Base-by-base conservation (phyloP, 2,329 filamentous ascomycete species). In the Escovopsis sp. region DNA sequence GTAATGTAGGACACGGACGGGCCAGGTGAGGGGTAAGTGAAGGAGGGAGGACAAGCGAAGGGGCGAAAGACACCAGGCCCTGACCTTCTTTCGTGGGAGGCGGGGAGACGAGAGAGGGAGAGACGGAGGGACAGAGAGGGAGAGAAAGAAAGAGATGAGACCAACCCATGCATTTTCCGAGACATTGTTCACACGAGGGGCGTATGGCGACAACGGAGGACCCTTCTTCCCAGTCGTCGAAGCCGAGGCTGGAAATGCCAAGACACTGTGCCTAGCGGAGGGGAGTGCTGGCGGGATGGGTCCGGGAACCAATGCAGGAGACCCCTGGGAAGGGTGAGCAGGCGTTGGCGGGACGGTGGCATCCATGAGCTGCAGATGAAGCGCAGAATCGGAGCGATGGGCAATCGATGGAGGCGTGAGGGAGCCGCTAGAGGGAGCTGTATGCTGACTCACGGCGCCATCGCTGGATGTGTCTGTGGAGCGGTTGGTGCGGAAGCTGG, bases 151-250 rank as follows among this genome's bases (percentile, higher is more conserved):
- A 25, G 14, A 11, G 24, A 25, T n/a, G 47, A 46, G 39, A 67
- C 79, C 53, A 73, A 93, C 87, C 83, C 86, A 94, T 44, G 84
- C 79, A 50, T 82, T 84, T 49, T 94, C 85, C 9, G 76, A 69
- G 33, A 94, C 68, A 30, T 88, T 94, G 35, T 80, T 65, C 33
- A 95, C 75, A 51, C 77, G 76, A 20, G 89, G 88, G 27, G 86
- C 83, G 62, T 84, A 89, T 35, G 81, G 77, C 41, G 87, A 94
- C 14, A 79, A 72, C 7, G 81, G 75, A 47, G 74, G 63, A 47
- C 66, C 71, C 42, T 63, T 68, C 54, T 71, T 74, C 45, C 72
- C 72, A 50, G 67, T 70, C 25, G 67, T 57, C 20, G 68, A 62
- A 24, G 73, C 74, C 74, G 39, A 80, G 55, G 27, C 77, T 27